Conservation (phyloP, 129 eudicot species). For the carrot (Daucus carota) region DH1_v3.0 NC_030383.2:39817001-39817500, state of each 20-base stretch:
- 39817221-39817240: not conserved
- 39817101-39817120: not conserved
- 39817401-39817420: not conserved
- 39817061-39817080: not conserved
- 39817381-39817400: not conserved
- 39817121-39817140: not conserved
- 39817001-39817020: not conserved
- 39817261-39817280: not conserved
- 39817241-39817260: not conserved
- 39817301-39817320: not conserved
- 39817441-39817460: not conserved
- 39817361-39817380: not conserved
- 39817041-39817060: not conserved
- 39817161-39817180: not conserved
- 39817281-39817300: not conserved
- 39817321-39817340: too few species aligned
- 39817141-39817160: not conserved
- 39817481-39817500: not conserved
- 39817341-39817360: not conserved
- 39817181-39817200: not conserved
- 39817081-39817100: not conserved
- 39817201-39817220: not conserved
- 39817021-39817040: not conserved
- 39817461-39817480: conserved; percentile 4
- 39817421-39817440: not conserved